Evolutionary conservation across 2,329 filamentous ascomycete species (phyloP), one percentile per base, ranked within the genome.

Genomic region (Hymenoscyphus repandus): DNA sequence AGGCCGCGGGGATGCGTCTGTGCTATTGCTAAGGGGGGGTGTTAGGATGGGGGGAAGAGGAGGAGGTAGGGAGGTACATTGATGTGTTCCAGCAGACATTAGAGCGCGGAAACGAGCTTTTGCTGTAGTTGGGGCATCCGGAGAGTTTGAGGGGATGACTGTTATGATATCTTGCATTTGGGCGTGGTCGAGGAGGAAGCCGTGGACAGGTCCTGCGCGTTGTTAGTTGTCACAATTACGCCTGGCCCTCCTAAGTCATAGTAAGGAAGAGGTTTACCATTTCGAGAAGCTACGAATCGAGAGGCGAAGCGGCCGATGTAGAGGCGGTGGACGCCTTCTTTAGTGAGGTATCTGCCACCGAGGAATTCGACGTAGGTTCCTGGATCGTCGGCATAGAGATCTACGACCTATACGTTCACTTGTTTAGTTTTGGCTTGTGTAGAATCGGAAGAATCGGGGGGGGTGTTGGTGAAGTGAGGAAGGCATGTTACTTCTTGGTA

Each of bases 101-200:
- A 80, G 68, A 18, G 75, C 72, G 20, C 77, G 73, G 69, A 79
- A 77, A 27, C 77, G 73, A 37, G 70, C 75, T 61, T 71, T 72
- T 11, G 75, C 77, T 27, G 22, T 27, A 7, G 22, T 27, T 27
- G 22, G 22, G 22, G 7, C 7, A 27, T 27, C 22, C 48, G 71
- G 73, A 1, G 68, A 73, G n/a, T 73, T 72, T 5, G 66, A 66
- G 1, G 70, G 54, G 53, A 73, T 69, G 18, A 79, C 69, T 58
- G 79, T 75, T 44, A 80, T 68, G 41, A 80, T 75, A 62, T 76
- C 77, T 58, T 80, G 77, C 68, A 79, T 73, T 70, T 79, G 77
- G 32, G 76, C 72, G 61, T 80, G 77, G 61, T 80, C 77, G 12
- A 80, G 72, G 10, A 80, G 69, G 59, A 78, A 80, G 31, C 77